These are phyloP conservation scores for Colletotrichum chlorophyti DNA, from an alignment of 2,329 filamentous ascomycete genomes.

Conservation along the genomic window DNA sequence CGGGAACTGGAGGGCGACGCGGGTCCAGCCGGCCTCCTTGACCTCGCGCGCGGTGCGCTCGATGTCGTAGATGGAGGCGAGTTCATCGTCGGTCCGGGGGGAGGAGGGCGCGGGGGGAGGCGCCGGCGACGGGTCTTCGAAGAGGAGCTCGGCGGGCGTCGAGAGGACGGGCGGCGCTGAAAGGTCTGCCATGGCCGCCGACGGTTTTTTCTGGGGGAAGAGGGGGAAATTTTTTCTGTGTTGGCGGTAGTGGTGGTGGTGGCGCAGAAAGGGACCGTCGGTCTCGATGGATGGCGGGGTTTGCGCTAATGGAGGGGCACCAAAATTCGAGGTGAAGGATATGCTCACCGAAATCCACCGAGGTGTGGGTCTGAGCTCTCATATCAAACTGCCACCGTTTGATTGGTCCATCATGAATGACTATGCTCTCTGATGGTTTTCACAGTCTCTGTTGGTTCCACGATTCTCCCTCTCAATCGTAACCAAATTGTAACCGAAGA, in stretches of 20 bases:
- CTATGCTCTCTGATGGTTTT: no score
- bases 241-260: not conserved
- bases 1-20: slow-evolving; percentile 93
- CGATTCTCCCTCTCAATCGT: no score
- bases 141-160: slow-evolving; percentile 66
- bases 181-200: slow-evolving; percentile 42
- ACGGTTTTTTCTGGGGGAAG: not conserved
- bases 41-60: slow-evolving; percentile 80
- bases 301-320: slow-evolving; percentile 2
- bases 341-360: not conserved
- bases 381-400: no score
- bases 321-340: not conserved
- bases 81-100: slow-evolving; percentile 66
- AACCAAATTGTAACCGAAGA: no score
- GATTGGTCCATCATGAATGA: no score
- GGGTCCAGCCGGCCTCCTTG: slow-evolving; percentile 70
- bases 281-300: slow-evolving; percentile 13
- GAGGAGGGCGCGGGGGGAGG: slow-evolving; percentile 35
- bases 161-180: slow-evolving; percentile 66
- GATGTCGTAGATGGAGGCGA: slow-evolving; percentile 84
- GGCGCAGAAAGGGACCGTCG: not conserved
- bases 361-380: no score
- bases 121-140: slow-evolving; percentile 56
- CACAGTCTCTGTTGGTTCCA: no score
- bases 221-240: slow-evolving; percentile 6